Evolutionary conservation across 1,284 basidiomycete genomes (phyloP).

Genomic region (Polyporus tsugae): DNA sequence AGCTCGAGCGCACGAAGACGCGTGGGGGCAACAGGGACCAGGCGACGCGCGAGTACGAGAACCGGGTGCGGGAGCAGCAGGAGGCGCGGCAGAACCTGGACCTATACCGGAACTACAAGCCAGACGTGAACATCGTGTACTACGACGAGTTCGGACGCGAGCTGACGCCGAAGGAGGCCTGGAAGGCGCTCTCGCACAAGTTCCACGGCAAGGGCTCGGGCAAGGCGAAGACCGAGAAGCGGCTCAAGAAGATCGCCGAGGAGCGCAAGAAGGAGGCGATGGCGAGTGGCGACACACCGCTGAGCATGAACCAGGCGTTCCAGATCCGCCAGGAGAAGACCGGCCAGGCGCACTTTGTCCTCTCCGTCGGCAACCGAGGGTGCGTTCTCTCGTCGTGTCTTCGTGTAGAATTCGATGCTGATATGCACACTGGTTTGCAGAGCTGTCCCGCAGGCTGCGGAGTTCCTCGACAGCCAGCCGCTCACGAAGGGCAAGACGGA

Average conservation of each 20-base stretch:
- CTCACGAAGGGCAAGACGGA: slow-evolving; percentile 79
- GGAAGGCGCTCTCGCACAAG: slow-evolving; percentile 94
- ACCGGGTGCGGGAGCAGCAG: slow-evolving; percentile 89
- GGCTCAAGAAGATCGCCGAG: slow-evolving; percentile 92
- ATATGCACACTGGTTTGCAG: slow-evolving; percentile 45
- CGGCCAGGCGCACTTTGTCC: slow-evolving; percentile 93
- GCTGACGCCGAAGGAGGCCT: slow-evolving; percentile 94
- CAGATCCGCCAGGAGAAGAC: slow-evolving; percentile 90
- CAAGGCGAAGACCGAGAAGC: slow-evolving; percentile 94
- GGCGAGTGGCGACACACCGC: slow-evolving; percentile 91
- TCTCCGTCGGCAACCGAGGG: slow-evolving; percentile 94
- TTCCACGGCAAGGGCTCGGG: slow-evolving; percentile 97
- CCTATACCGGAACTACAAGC: slow-evolving; percentile 93
- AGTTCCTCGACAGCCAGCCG: slow-evolving; percentile 81
- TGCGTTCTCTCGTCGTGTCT: slow-evolving; percentile 48
- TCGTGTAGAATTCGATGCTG: neutral
- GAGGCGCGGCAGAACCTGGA: slow-evolving; percentile 89
- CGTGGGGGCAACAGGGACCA: slow-evolving; percentile 92
- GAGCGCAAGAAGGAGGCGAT: slow-evolving; percentile 92
- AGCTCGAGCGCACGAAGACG: slow-evolving; percentile 78
- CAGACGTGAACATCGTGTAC: slow-evolving; percentile 96
- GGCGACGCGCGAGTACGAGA: slow-evolving; percentile 94
- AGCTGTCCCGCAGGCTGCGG: slow-evolving; percentile 80
- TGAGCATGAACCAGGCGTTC: slow-evolving; percentile 93
- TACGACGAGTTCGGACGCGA: slow-evolving; percentile 95